phyloP scores from a whole-genome alignment of 495 filamentous ascomycete genomes.

The Neurospora intermedia region DNA sequence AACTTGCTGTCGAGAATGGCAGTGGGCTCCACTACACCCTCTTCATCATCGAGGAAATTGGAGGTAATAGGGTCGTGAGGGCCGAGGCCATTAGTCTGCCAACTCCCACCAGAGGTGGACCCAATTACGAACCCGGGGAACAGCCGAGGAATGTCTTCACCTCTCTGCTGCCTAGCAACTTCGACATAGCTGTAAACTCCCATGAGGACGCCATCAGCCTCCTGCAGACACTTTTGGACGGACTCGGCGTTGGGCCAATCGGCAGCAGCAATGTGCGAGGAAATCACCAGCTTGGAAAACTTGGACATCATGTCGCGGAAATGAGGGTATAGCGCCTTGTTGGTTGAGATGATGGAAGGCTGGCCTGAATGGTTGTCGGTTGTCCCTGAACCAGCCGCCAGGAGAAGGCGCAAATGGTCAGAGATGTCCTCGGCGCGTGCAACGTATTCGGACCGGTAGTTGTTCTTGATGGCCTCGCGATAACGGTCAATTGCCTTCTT shows the following conservation, averaged over 20 bases:
- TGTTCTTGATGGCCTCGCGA: slow-evolving; percentile 68
- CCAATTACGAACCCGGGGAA: slow-evolving; percentile 85
- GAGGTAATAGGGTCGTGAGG: slow-evolving; percentile 56
- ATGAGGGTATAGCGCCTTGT: slow-evolving; percentile 91
- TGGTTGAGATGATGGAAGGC: slow-evolving; percentile 96
- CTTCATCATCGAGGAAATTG: slow-evolving; percentile 79
- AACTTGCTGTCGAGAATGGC: slow-evolving; percentile 62
- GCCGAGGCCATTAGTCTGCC: slow-evolving; percentile 82
- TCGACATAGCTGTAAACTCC: slow-evolving; percentile 94
- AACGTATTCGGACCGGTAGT: slow-evolving; percentile 81
- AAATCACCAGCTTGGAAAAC: slow-evolving; percentile 95
- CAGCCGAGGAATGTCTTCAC: slow-evolving; percentile 78
- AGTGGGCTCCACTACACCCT: slow-evolving; percentile 61
- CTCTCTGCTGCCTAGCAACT: slow-evolving; percentile 81
- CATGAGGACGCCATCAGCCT: slow-evolving; percentile 88
- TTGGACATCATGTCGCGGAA: slow-evolving; percentile 99
- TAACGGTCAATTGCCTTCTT: slow-evolving; percentile 78
- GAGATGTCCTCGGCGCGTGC: slow-evolving; percentile 91
- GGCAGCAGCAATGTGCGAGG: slow-evolving; percentile 93
- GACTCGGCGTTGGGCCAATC: slow-evolving; percentile 86
- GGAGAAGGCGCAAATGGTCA: slow-evolving; percentile 85
- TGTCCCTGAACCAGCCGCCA: slow-evolving; percentile 89
- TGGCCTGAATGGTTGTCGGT: slow-evolving; percentile 98
- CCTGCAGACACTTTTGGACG: slow-evolving; percentile 83
- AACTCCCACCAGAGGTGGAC: slow-evolving; percentile 72